A percentile compares a stretch with the other conserved stretches of the same genome.
Evolutionary conservation across 257 asterid genomes (phyloP).

Genomic region (Salvia hispanica): DNA sequence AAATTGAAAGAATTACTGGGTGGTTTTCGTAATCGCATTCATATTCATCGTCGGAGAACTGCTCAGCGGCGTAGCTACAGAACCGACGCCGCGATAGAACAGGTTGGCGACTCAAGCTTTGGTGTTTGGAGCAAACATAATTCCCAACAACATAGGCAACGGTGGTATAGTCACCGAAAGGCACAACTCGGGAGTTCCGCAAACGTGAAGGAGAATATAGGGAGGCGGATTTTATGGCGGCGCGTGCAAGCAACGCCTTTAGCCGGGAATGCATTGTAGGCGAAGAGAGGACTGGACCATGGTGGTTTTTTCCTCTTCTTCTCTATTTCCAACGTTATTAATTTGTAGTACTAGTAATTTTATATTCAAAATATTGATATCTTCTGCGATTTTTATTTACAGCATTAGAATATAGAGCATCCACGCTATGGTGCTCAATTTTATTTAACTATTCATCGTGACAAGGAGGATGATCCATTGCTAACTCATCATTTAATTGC

Average conservation of each 20-base stretch:
- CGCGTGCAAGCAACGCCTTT: conserved; percentile 55
- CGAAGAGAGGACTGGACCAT: conserved; percentile 40
- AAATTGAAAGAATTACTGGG: conserved; percentile 51
- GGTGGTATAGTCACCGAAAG: conserved; percentile 8
- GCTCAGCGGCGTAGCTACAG: conserved; percentile 67
- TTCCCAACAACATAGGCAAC: conserved; percentile 9
- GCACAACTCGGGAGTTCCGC: conserved; percentile 23
- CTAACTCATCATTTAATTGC: too few species aligned
- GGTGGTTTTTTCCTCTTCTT: conserved; percentile 29
- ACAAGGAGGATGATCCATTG: too few species aligned
- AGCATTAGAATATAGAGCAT: too few species aligned
- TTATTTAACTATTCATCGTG: too few species aligned
- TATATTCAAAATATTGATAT: too few species aligned
- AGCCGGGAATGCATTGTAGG: conserved; percentile 70
- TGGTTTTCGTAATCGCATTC: conserved; percentile 89
- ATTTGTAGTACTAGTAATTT: too few species aligned
- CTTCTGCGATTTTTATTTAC: too few species aligned
- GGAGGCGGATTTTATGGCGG: conserved; percentile 44
- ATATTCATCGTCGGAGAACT: conserved; percentile 94
- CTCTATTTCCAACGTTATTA: too few species aligned
- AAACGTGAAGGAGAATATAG: conserved; percentile 28
- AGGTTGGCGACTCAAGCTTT: conserved; percentile 27
- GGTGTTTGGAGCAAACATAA: conserved; percentile 32
- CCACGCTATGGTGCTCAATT: too few species aligned
- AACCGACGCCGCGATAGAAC: conserved; percentile 42